Conservation (phyloP, 257 asterid genomes). For the Leptodermis oblonga region DNA sequence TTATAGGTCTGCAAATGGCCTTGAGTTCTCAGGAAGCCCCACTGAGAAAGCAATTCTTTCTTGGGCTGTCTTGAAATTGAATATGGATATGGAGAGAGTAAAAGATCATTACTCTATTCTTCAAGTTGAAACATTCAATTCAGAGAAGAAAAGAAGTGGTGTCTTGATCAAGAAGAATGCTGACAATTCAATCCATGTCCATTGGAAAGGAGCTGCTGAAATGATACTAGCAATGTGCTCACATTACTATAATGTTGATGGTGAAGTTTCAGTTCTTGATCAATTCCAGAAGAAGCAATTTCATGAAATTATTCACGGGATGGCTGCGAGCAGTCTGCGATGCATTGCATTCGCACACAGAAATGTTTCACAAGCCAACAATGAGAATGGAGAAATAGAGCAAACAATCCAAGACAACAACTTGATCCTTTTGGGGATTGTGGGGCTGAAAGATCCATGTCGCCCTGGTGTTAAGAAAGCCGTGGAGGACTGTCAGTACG, state of each 20-base stretch:
- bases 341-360: conserved; percentile 73
- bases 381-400: conserved; percentile 6
- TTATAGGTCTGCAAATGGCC: conserved; percentile 14
- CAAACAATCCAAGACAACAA: conserved; percentile 30
- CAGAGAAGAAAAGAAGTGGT: conserved; percentile 77
- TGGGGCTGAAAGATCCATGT: conserved; percentile 70
- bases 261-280: conserved; percentile 30
- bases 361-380: conserved; percentile 19
- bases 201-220: conserved; percentile 91
- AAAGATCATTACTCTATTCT: conserved; percentile 27
- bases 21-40: conserved; percentile 76
- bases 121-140: conserved; percentile 66
- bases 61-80: conserved; percentile 55
- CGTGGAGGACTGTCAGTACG: conserved; percentile 50
- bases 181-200: conserved; percentile 36
- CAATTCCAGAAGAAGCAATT: conserved; percentile 26
- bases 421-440: conserved; percentile 42
- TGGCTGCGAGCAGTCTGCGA: conserved; percentile 69
- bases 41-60: conserved; percentile 81
- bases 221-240: conserved; percentile 58
- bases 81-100: conserved; percentile 54
- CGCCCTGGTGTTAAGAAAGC: conserved; percentile 62
- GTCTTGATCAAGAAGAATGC: conserved; percentile 31
- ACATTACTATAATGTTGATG: conserved; percentile 39
- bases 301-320: conserved; percentile 40